phyloP scores from a whole-genome alignment of 768 basidiomycete genomes.

The Paxillus ammoniavirescens region DNA sequence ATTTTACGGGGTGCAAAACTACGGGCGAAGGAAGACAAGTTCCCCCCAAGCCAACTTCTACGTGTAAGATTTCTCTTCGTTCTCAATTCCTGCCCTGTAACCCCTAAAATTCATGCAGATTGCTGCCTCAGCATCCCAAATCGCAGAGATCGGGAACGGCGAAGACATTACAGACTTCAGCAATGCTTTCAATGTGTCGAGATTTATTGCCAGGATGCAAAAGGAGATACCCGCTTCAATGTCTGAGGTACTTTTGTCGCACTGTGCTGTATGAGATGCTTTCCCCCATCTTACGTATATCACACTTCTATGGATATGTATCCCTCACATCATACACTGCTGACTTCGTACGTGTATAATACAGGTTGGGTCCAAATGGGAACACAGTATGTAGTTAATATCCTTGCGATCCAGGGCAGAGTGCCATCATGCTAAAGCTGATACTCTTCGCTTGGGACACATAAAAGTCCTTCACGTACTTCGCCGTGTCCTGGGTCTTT shows the following conservation, averaged over 20 bases:
- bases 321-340: neutral
- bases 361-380: neutral
- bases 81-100: neutral
- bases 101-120: constrained; percentile 15
- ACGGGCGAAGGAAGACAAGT: constrained; percentile 22
- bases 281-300: neutral
- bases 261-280: neutral
- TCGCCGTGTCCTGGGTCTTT: constrained; percentile 42
- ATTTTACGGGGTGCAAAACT: constrained; percentile 24
- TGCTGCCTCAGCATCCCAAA: constrained; percentile 29
- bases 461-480: constrained; percentile 43
- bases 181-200: constrained; percentile 29
- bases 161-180: constrained; percentile 33
- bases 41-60: constrained; percentile 39
- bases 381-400: constrained; percentile 8
- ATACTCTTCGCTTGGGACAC: constrained; percentile 37
- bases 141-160: constrained; percentile 34
- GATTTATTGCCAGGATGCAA: constrained; percentile 30
- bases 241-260: constrained; percentile 27
- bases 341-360: too few relatives aligned
- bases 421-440: constrained; percentile 49
- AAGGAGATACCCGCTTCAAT: constrained; percentile 31
- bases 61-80: constrained; percentile 17
- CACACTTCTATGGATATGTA: neutral
- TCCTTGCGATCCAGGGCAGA: constrained; percentile 31